Conservation (phyloP, 75 land plant genomes). For the Selaginella tamariscina region DNA sequence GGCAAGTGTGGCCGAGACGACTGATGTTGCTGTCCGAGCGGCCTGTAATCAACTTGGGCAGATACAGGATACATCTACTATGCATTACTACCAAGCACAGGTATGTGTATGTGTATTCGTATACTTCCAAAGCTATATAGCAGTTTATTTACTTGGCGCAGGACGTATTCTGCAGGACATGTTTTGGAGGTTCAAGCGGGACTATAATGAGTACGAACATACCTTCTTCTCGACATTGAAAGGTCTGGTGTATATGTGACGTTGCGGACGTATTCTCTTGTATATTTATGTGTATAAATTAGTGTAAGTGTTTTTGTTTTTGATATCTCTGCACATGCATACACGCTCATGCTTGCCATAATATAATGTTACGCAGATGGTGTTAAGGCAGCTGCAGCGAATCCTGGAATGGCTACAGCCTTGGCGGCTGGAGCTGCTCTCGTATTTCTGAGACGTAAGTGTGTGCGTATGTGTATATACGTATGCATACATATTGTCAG, state of each 20-base stretch:
- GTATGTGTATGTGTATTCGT: not conserved
- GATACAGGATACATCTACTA: not conserved
- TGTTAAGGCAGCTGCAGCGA: constrained; percentile 22
- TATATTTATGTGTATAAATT: not conserved
- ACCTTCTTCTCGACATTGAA: not conserved
- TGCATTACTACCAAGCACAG: not conserved
- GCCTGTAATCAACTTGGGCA: not conserved
- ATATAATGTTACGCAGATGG: constrained; percentile 38
- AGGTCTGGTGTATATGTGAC: not conserved
- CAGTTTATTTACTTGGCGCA: not conserved
- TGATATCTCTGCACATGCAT: too few relatives aligned
- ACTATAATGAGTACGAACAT: not conserved
- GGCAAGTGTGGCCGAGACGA: not conserved
- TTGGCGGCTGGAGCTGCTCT: constrained; percentile 29
- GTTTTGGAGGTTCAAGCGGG: constrained; percentile 1
- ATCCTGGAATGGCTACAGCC: constrained; percentile 30
- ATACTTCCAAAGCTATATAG: too few relatives aligned
- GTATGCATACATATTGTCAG: not conserved
- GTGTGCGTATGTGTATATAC: not conserved
- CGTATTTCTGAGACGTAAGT: constrained; percentile 45
- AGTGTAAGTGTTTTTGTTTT: too few relatives aligned
- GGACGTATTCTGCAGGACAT: not conserved
- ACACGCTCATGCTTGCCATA: too few relatives aligned
- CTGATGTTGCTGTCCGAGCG: not conserved
- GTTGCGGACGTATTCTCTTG: not conserved